A percentile compares a stretch with the other conserved stretches of the same genome.
These are phyloP conservation scores for Pisolithus marmoratus DNA, from an alignment of 768 basidiomycete species.

Conservation along the genomic window DNA sequence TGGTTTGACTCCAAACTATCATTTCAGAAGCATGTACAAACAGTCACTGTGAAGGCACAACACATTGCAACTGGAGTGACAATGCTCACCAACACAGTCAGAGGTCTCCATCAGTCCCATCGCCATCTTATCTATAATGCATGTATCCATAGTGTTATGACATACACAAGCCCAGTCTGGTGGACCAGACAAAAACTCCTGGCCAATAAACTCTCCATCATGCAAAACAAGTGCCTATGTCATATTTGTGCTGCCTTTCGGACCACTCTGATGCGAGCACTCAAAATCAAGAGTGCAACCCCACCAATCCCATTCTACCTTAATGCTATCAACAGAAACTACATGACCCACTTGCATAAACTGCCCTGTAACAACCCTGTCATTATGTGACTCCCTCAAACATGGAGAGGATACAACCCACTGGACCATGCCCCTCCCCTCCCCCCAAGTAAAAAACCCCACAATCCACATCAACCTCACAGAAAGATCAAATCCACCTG, in stretches of 20 bases:
- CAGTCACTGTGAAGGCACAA: slow-evolving; percentile 17
- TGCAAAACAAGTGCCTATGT: slow-evolving; percentile 6
- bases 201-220: neutral
- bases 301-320: slow-evolving; percentile 19
- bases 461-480: no score
- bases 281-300: slow-evolving; percentile 30
- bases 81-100: slow-evolving; percentile 20
- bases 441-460: no score
- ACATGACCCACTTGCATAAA: slow-evolving; percentile 5
- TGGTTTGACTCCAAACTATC: slow-evolving; percentile 28
- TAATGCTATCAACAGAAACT: neutral
- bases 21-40: slow-evolving; percentile 28
- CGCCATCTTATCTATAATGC: neutral
- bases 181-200: neutral
- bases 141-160: neutral
- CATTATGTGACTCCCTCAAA: no score
- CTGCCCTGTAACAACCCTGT: neutral
- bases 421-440: no score
- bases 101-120: slow-evolving; percentile 8
- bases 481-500: no score
- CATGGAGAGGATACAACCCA: no score
- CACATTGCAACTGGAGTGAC: slow-evolving; percentile 12
- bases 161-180: neutral
- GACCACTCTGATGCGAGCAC: slow-evolving; percentile 25
- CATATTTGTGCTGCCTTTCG: slow-evolving; percentile 30